Percentiles rank a stretch among this genome's conserved stretches.
phyloP scores from a whole-genome alignment of 352 stramenopile species.

The Phytopythium montanum region DNA sequence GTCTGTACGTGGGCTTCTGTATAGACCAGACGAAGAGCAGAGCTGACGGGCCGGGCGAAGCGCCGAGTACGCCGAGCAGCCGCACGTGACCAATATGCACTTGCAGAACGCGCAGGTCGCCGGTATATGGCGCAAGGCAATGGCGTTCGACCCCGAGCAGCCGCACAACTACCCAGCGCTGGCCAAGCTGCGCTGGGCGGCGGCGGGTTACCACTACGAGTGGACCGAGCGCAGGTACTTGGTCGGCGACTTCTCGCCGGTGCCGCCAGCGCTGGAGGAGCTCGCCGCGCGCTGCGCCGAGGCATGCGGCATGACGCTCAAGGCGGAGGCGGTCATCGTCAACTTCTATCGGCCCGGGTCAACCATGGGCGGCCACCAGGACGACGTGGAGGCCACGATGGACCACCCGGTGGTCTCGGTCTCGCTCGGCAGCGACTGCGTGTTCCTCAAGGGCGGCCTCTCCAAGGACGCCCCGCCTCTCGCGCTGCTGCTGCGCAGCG shows the following conservation, averaged over 20 bases:
- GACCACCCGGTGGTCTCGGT: conserved; percentile 78
- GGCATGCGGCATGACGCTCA: conserved; percentile 51
- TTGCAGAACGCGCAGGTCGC: conserved; percentile 46
- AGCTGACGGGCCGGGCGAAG: conserved; percentile 13
- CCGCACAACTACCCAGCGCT: conserved; percentile 37
- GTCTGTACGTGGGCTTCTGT: conserved; percentile 36
- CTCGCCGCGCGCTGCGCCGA: conserved; percentile 38
- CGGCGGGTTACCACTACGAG: conserved; percentile 77
- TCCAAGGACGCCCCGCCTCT: conserved; percentile 63
- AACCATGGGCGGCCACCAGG: conserved; percentile 78
- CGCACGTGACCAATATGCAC: conserved; percentile 80
- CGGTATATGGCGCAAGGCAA: conserved; percentile 50
- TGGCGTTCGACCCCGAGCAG: conserved; percentile 27
- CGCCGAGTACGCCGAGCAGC: conserved; percentile 62
- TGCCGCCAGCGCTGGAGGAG: conserved; percentile 39
- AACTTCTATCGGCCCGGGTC: conserved; percentile 83
- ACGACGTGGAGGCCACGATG: conserved; percentile 84
- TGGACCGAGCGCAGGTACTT: conserved; percentile 76
- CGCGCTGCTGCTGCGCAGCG: conserved; percentile 58
- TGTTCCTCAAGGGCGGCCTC: conserved; percentile 73
- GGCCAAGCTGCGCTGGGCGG: conserved; percentile 70
- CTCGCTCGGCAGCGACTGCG: conserved; percentile 59
- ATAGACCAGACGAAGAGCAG: not conserved
- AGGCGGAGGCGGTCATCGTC: conserved; percentile 70
- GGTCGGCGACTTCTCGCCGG: conserved; percentile 39